Base-by-base conservation (phyloP, 1,284 basidiomycete species). In the Ustilago nuda region DNA sequence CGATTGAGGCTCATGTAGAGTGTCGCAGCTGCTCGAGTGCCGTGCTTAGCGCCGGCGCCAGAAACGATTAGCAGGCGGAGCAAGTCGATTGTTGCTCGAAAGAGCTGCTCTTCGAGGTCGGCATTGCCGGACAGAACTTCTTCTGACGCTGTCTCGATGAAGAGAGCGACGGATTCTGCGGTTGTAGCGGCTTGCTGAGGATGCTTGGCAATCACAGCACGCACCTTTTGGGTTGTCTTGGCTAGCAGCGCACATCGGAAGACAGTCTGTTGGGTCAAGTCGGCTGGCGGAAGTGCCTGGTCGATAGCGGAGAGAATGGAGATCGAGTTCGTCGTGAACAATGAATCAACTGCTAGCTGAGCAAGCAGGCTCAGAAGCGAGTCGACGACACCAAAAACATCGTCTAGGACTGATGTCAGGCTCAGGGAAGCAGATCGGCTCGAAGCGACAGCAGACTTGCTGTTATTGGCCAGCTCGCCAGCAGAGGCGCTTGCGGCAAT, bases 1-100 rank as follows among this genome's bases (percentile, higher is more conserved):
- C 78, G 72, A 41, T 81, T 76, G 11, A 81, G 66, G 56, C 74
- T 78, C 55, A 71, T 66, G 55, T 72, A 72, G 12, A 80, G 72
- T 13, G 67, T 66, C 3, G 54, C 48, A 13, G 61, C 56, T 8
- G 65, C 61, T 17, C 48, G 61, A 2, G 17, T 35, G 8, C 30
- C 36, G 4, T 37, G 45, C 56, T 35, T 67, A 4, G 65, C 54
- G 11, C 4, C 45, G 41, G 33, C 32, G 41, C 45, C 58, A 13
- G 56, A 17, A 12, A 58, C 8, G 12, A 55, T 39, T 1, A 69
- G 66, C 8, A 73, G 46, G 15, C 54, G 43, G 17, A 78, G 72
- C 59, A 76, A 30, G 15, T 56, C 56, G 6, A 74, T 61, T 6
- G 66, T 30, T 4, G 56, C 56, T 32, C 32, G 36, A 30, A 68